A percentile compares a stretch with the other conserved stretches of the same genome.
Conservation (phyloP, 805 yeast species). For the Schwanniomyces occidentalis region DNA sequence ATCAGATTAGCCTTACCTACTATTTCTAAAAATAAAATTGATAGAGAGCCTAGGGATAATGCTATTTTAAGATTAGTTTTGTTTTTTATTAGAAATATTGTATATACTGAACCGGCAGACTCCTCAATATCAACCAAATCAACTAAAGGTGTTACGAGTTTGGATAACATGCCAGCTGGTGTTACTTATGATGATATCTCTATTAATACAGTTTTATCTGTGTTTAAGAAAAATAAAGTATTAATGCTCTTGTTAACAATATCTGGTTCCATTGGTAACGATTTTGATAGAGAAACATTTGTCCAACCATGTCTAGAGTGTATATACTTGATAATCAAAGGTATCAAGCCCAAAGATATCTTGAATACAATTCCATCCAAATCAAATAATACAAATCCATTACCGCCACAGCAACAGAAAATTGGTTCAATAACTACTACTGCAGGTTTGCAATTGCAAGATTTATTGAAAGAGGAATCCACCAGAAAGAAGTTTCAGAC, state of each 20-base stretch:
- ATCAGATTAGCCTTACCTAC: slow-evolving; percentile 68
- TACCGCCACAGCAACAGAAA: slow-evolving; percentile 7
- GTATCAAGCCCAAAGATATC: slow-evolving; percentile 45
- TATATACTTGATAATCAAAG: slow-evolving; percentile 60
- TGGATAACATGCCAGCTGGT: slow-evolving; percentile 54
- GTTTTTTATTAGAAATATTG: slow-evolving; percentile 73
- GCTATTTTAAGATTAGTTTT: slow-evolving; percentile 71
- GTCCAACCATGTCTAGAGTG: slow-evolving; percentile 70
- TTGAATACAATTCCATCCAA: slow-evolving; percentile 9
- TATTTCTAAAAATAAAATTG: slow-evolving; percentile 47
- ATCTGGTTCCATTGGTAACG: slow-evolving; percentile 61
- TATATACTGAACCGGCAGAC: slow-evolving; percentile 72
- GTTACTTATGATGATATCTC: slow-evolving; percentile 68
- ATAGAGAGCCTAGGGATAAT: slow-evolving; percentile 70
- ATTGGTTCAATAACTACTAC: slow-evolving; percentile 17
- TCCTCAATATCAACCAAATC: slow-evolving; percentile 48
- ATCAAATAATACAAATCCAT: slow-evolving; percentile 3
- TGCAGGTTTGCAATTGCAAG: slow-evolving; percentile 45
- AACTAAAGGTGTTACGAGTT: slow-evolving; percentile 27
- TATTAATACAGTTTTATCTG: slow-evolving; percentile 52
- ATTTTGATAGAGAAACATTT: slow-evolving; percentile 60
- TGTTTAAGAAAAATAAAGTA: slow-evolving; percentile 70
- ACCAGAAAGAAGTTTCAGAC: slow-evolving; percentile 49
- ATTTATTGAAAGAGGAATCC: slow-evolving; percentile 61
- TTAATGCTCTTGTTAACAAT: slow-evolving; percentile 72